phyloP scores from a whole-genome alignment of 169 alveolate species.

The Miamiensis avidus region DNA sequence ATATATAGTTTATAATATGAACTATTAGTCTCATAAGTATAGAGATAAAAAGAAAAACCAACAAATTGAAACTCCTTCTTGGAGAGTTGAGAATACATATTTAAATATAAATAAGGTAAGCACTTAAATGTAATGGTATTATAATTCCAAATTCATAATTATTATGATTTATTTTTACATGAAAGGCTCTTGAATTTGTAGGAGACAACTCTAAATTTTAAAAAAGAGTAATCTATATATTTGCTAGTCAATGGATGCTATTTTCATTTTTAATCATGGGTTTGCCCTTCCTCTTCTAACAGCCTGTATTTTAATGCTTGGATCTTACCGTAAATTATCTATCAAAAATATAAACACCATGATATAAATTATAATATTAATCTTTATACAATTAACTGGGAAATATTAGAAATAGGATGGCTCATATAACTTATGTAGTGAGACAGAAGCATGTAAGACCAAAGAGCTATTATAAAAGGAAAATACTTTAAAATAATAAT shows the following conservation, averaged over 20 bases:
- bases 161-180: neutral
- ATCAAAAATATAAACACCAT: neutral
- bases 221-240: constrained; percentile 11
- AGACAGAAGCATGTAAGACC: constrained; percentile 7
- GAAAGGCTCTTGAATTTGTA: constrained; percentile 20
- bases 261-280: constrained; percentile 34
- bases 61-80: no score
- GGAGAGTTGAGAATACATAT: neutral
- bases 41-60: no score
- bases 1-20: no score
- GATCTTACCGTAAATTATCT: neutral
- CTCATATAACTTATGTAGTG: neutral
- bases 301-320: constrained; percentile 16
- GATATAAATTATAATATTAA: no score
- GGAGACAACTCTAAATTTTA: constrained; percentile 24
- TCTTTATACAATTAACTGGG: neutral
- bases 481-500: no score
- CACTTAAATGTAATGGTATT: neutral
- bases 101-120: neutral
- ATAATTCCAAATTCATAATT: neutral
- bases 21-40: no score
- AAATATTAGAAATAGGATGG: constrained; percentile 3
- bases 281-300: constrained; percentile 16
- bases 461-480: neutral
- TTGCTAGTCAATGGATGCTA: constrained; percentile 14